These are phyloP conservation scores for Neostapfia colusana DNA, from an alignment of 176 grass and related monocot species.

Conservation along the genomic window DNA sequence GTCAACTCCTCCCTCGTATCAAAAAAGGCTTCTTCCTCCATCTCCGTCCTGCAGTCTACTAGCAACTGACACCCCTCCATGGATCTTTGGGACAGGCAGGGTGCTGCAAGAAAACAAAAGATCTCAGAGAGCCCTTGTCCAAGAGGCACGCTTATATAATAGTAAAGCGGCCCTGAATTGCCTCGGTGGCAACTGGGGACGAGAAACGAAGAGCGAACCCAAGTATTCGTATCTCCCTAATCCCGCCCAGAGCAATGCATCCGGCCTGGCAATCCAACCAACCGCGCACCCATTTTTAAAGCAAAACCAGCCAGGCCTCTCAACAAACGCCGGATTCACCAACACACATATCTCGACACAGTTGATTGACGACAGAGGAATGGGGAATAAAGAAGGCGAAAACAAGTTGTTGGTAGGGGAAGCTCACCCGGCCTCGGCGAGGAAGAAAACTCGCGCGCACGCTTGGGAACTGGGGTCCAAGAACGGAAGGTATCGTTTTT, in stretches of 20 bases:
- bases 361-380: conserved; percentile 17
- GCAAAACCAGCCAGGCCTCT: neutral
- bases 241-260: conserved; percentile 51
- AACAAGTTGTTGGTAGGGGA: conserved; percentile 1
- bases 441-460: conserved; percentile 27
- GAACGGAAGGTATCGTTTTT: conserved; percentile 30
- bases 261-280: conserved; percentile 38
- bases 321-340: conserved; percentile 21
- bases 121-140: conserved; percentile 28
- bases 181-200: conserved; percentile 26
- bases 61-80: conserved; percentile 42
- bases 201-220: conserved; percentile 2
- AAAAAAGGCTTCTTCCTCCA: conserved; percentile 49
- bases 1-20: conserved; percentile 47
- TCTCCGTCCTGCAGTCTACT: conserved; percentile 31
- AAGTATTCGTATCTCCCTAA: conserved; percentile 53
- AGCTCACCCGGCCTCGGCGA: conserved; percentile 40
- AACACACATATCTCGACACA: too few relatives aligned
- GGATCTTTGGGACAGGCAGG: conserved; percentile 26
- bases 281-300: conserved; percentile 48
- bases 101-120: conserved; percentile 29
- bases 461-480: conserved; percentile 27
- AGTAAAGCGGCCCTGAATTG: conserved; percentile 51
- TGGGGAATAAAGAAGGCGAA: conserved; percentile 9
- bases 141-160: conserved; percentile 49